Percentiles rank a stretch among this genome's conserved stretches.
phyloP scores from a whole-genome alignment of 2,329 filamentous ascomycete genomes.

The Talaromyces sp. region DNA sequence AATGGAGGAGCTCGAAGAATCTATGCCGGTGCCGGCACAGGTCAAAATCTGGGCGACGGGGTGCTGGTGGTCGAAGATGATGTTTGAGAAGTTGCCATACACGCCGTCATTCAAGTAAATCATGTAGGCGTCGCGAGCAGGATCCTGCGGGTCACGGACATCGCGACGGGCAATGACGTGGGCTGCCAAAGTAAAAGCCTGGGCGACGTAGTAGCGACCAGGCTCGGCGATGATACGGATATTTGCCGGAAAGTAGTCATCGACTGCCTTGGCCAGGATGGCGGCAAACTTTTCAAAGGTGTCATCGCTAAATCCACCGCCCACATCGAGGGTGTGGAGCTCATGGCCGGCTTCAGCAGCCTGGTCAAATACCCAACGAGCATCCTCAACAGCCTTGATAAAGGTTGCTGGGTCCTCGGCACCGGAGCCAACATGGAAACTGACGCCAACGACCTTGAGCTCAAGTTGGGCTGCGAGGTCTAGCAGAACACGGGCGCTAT shows the following conservation, averaged over 20 bases:
- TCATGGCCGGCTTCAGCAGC: slow-evolving; percentile 69
- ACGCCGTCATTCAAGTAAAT: slow-evolving; percentile 95
- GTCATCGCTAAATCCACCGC: slow-evolving; percentile 85
- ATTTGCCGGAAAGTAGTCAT: slow-evolving; percentile 78
- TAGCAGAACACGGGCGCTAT: slow-evolving; percentile 71
- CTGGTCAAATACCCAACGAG: slow-evolving; percentile 81
- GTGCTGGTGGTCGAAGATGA: slow-evolving; percentile 98
- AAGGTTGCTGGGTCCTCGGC: slow-evolving; percentile 91
- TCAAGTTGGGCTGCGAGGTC: slow-evolving; percentile 72
- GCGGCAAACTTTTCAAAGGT: slow-evolving; percentile 87
- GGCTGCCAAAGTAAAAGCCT: slow-evolving; percentile 89
- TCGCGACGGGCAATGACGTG: slow-evolving; percentile 94
- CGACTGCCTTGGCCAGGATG: slow-evolving; percentile 71
- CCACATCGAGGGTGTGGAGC: slow-evolving; percentile 85
- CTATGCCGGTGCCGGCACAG: slow-evolving; percentile 36
- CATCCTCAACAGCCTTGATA: slow-evolving; percentile 83
- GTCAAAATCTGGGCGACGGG: slow-evolving; percentile 77
- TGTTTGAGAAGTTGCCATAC: slow-evolving; percentile 98
- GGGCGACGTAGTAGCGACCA: slow-evolving; percentile 90
- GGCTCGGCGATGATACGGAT: slow-evolving; percentile 92
- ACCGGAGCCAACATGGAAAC: slow-evolving; percentile 96
- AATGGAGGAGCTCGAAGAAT: slow-evolving; percentile 11
- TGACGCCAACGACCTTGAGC: slow-evolving; percentile 89
- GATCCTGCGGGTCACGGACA: slow-evolving; percentile 60
- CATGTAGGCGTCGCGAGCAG: slow-evolving; percentile 66